A percentile compares a stretch with the other conserved stretches of the same genome.
Evolutionary conservation across 352 stramenopile species (phyloP).

Genomic region (Phytopythium delawarense): DNA sequence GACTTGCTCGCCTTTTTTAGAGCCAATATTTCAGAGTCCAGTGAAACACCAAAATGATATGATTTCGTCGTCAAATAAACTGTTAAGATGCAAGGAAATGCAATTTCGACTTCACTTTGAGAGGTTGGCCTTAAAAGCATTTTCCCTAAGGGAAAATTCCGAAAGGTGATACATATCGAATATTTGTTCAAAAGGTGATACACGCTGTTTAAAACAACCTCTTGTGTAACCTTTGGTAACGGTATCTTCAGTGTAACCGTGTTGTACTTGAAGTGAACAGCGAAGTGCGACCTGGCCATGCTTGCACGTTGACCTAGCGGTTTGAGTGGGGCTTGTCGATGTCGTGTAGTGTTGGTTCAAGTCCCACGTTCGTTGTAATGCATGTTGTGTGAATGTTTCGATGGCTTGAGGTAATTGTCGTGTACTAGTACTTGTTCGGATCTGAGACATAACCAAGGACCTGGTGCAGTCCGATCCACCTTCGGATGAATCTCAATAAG

Average conservation of each 20-base stretch:
- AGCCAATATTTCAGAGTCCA: too few relatives aligned
- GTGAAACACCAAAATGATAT: too few relatives aligned
- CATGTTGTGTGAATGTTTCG: not conserved
- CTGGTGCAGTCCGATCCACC: constrained; percentile 12
- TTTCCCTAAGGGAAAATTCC: not conserved
- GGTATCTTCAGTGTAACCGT: too few relatives aligned
- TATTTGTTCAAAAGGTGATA: not conserved
- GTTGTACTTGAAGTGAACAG: too few relatives aligned
- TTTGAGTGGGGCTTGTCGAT: not conserved
- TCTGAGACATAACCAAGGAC: constrained; percentile 23
- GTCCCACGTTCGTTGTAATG: too few relatives aligned
- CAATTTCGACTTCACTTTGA: too few relatives aligned
- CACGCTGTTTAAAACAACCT: not conserved
- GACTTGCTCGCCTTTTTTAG: too few relatives aligned
- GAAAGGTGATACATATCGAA: not conserved
- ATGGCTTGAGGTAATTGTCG: constrained; percentile 20
- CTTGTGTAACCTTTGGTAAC: too few relatives aligned
- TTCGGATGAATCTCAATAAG: constrained; percentile 10
- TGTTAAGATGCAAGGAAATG: too few relatives aligned
- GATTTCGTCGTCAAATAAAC: too few relatives aligned
- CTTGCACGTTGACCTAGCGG: not conserved
- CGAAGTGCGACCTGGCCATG: not conserved
- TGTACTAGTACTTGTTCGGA: constrained; percentile 20
- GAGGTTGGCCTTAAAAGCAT: too few relatives aligned
- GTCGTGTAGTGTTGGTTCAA: not conserved